A percentile compares a stretch with the other conserved stretches of the same genome.
phyloP scores from a whole-genome alignment of 1,284 basidiomycete genomes.

The Mycosarcoma mackinlayi region DNA sequence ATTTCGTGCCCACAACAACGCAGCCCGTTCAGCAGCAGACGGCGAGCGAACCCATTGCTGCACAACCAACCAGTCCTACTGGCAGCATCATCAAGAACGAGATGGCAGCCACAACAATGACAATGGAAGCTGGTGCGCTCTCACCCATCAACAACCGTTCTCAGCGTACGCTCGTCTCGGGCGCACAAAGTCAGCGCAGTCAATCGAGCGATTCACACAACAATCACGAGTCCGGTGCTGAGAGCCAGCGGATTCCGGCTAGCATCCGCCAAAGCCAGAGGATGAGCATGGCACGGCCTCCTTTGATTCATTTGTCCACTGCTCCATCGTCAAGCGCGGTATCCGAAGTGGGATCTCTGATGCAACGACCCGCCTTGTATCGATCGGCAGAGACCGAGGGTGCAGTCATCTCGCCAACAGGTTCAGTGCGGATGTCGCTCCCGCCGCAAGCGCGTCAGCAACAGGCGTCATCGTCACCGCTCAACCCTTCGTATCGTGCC shows the following conservation, averaged over 20 bases:
- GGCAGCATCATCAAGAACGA: constrained; percentile 30
- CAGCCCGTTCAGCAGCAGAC: background rate
- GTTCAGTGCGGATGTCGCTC: constrained; percentile 19
- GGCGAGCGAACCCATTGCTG: too few species aligned
- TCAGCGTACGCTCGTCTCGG: constrained; percentile 29
- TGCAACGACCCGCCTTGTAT: constrained; percentile 11
- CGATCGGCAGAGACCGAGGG: constrained; percentile 33
- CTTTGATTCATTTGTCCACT: constrained; percentile 34
- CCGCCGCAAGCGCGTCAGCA: constrained; percentile 25
- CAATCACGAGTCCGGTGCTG: background rate
- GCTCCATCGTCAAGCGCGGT: constrained; percentile 14
- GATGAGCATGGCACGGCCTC: constrained; percentile 26
- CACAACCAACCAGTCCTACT: constrained; percentile 16
- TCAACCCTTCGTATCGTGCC: constrained; percentile 20
- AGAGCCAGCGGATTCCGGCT: constrained; percentile 14
- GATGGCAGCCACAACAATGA: background rate
- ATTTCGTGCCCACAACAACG: constrained; percentile 9
- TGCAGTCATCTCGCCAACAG: constrained; percentile 2
- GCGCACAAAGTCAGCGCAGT: constrained; percentile 24
- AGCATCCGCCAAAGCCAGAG: constrained; percentile 33
- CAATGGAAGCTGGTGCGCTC: background rate
- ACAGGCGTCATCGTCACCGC: constrained; percentile 11
- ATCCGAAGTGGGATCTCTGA: constrained; percentile 1
- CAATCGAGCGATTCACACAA: constrained; percentile 27
- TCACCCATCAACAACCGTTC: constrained; percentile 14